These are phyloP conservation scores for Microbotryum intermedium DNA, from an alignment of 1,284 basidiomycete genomes.

Conservation along the genomic window DNA sequence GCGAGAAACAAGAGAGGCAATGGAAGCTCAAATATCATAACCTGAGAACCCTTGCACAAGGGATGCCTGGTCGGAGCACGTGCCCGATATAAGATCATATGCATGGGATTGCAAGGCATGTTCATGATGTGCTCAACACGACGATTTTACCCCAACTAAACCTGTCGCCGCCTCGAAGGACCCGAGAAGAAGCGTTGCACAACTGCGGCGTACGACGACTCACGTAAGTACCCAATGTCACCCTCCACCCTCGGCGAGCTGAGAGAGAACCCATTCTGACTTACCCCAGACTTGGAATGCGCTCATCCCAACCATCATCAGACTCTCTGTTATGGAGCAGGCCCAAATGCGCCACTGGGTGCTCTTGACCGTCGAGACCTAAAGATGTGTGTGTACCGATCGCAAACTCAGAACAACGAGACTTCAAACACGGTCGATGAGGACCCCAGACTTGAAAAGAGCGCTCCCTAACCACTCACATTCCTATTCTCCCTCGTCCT, in stretches of 20 bases:
- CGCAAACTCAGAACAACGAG: background rate
- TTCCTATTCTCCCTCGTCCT: conserved; percentile 29
- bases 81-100: too few relatives aligned
- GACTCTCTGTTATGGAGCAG: conserved; percentile 30
- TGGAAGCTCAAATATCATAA: too few relatives aligned
- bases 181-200: conserved; percentile 20
- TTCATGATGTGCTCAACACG: too few relatives aligned
- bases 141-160: conserved; percentile 6
- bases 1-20: too few relatives aligned
- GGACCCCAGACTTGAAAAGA: background rate
- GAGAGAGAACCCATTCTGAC: background rate
- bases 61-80: too few relatives aligned
- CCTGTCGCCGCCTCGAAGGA: conserved; percentile 14
- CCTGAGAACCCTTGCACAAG: too few relatives aligned
- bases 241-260: background rate
- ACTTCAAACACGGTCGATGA: background rate
- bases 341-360: conserved; percentile 32
- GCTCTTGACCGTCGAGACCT: conserved; percentile 32
- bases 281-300: conserved; percentile 33
- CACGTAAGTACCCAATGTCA: background rate
- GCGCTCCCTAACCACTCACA: background rate
- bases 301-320: conserved; percentile 33
- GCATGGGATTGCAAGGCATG: too few relatives aligned
- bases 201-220: background rate
- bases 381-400: background rate